Percentiles rank a stretch among this genome's conserved stretches.
Conservation (phyloP, 2,329 filamentous ascomycete species). For the Tympanopsis confertula region DNA sequence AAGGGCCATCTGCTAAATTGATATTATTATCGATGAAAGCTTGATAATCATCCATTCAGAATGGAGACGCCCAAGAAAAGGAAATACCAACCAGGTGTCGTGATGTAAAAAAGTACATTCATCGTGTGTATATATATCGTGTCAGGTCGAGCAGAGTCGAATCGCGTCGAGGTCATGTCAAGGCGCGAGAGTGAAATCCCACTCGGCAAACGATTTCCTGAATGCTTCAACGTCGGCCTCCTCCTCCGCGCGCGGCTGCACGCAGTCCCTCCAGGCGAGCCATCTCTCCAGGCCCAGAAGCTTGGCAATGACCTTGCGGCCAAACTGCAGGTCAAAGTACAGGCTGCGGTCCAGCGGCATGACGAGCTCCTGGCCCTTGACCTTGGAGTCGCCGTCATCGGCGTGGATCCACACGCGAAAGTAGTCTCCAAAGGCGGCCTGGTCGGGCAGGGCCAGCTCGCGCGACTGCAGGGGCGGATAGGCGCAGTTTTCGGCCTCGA, state of each 20-base stretch:
- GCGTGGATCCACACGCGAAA: slow-evolving; percentile 76
- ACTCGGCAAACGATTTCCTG: slow-evolving; percentile 69
- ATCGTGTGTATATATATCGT: too few species aligned
- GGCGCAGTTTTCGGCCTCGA: slow-evolving; percentile 67
- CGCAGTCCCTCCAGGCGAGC: slow-evolving; percentile 76
- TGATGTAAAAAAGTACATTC: too few species aligned
- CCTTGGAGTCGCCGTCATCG: slow-evolving; percentile 23
- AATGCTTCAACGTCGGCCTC: slow-evolving; percentile 66
- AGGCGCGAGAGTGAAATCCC: slow-evolving; percentile 67
- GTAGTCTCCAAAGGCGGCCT: slow-evolving; percentile 47
- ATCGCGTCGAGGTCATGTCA: too few species aligned
- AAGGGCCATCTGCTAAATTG: too few species aligned
- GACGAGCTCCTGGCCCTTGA: slow-evolving; percentile 59
- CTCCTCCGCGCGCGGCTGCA: slow-evolving; percentile 69
- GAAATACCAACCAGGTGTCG: too few species aligned
- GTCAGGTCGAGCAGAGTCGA: too few species aligned
- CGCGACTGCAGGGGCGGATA: slow-evolving; percentile 37
- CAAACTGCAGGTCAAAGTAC: slow-evolving; percentile 85
- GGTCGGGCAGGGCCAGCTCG: slow-evolving; percentile 36
- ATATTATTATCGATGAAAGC: too few species aligned
- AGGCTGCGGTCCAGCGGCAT: slow-evolving; percentile 62
- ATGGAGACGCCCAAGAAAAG: too few species aligned
- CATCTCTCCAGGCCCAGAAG: slow-evolving; percentile 69
- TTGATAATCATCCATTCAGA: too few species aligned
- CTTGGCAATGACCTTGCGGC: slow-evolving; percentile 77